Evolutionary conservation across 768 basidiomycete genomes (phyloP), one percentile per base, ranked within the genome.

Genomic region (Epithele typhae): DNA sequence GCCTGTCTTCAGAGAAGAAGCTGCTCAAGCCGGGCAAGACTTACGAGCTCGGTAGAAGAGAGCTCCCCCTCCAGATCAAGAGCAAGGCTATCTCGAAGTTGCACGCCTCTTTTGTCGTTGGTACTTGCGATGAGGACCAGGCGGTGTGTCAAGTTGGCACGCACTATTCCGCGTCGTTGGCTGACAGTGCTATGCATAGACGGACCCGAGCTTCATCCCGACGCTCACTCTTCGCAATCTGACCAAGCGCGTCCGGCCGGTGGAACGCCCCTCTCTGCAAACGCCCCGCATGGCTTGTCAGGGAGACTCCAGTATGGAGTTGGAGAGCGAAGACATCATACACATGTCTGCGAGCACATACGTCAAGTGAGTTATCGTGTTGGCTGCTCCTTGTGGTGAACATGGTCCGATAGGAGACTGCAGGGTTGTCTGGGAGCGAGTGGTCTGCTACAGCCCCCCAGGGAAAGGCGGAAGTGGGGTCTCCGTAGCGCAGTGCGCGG

Each of bases 11-110:
- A 78, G 74, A 68, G 55, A 63, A 59, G 12, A 88, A 87, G 58
- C 62, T 87, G 18, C 68, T 90, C 36, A 87, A 83, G 60, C 70
- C 83, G 2, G 75, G 76, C 14, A 71, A 63, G 30, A 68, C 67
- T 11, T 81, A 86, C 46, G 30, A 56, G 0, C 53, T 89, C 1
- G 84, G 85, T 14, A 71, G 87, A 34, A 83, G 77, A 62, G 76
- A 72, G 1, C 63, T 64, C 7, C 68, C 69, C 0, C 65, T 90
- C 1, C 23, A 71, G 4, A 64, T 89, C 37, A 75, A 74, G 48
- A 73, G 71, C 65, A 81, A 80, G 57, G 82, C 78, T 59, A 71
- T 91, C 37, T 89, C 87, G 0, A 70, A 73, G 23, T 67, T 77
- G 18, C 81, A 86, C 52, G 79, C 77, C 39, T 63, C 71, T 39